These are phyloP conservation scores for Ophiostoma ulmi DNA, from an alignment of 2,329 filamentous ascomycete species.

Conservation along the genomic window DNA sequence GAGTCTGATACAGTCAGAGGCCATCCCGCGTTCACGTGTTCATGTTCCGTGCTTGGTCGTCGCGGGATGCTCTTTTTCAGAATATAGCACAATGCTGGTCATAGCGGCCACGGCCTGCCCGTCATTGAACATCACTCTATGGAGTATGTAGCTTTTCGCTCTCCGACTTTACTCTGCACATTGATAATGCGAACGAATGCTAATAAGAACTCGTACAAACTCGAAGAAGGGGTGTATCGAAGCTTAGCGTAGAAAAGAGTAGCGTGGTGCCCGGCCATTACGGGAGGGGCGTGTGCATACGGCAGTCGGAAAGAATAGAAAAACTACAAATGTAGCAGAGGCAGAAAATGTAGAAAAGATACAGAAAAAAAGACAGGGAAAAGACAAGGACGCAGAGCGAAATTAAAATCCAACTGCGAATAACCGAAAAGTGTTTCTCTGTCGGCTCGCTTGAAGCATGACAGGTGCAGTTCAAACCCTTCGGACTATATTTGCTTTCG, in stretches of 20 bases:
- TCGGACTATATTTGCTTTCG: neutral
- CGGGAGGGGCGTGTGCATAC: constrained; percentile 10
- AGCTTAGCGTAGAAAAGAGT: neutral
- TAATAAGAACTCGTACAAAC: constrained; percentile 1
- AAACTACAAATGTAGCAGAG: neutral
- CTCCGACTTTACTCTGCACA: neutral
- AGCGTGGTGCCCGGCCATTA: constrained; percentile 2
- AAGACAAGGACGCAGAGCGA: neutral
- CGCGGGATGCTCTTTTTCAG: neutral
- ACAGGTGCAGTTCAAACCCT: neutral
- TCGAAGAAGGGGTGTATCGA: neutral
- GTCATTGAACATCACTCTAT: neutral
- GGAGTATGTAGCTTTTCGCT: too few relatives aligned
- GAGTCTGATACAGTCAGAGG: neutral
- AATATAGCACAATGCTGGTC: neutral
- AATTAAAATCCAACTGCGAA: neutral
- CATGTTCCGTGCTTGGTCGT: neutral
- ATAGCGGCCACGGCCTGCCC: neutral
- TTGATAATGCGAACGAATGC: neutral
- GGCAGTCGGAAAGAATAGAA: neutral
- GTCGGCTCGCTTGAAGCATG: constrained; percentile 1
- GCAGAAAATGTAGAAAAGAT: neutral
- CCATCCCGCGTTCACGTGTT: neutral
- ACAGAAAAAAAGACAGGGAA: neutral
- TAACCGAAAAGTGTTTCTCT: neutral